These are phyloP conservation scores for Tremellales sp. DNA, from an alignment of 1,284 basidiomycete genomes.

Conservation along the genomic window DNA sequence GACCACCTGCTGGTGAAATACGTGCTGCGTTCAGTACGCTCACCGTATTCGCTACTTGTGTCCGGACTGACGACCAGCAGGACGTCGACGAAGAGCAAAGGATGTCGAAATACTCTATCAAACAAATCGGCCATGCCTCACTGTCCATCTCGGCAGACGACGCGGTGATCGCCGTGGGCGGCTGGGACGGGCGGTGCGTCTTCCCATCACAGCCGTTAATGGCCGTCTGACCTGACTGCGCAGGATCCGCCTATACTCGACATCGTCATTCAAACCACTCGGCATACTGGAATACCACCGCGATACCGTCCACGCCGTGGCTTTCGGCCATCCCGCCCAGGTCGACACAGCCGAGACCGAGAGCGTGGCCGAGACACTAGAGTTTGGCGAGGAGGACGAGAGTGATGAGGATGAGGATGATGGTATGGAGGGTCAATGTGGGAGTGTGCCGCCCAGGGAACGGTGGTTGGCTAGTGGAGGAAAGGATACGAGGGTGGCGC, in stretches of 20 bases:
- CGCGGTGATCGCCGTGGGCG: conserved; percentile 71
- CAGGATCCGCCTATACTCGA: conserved; percentile 73
- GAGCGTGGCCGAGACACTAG: conserved; percentile 8
- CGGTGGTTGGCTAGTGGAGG: conserved; percentile 70
- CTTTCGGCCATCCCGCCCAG: conserved; percentile 55
- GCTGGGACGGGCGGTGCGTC: conserved; percentile 81
- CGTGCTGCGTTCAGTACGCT: too few species aligned
- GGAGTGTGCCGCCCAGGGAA: conserved; percentile 46
- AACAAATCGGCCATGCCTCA: conserved; percentile 70
- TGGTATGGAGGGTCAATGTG: conserved; percentile 46
- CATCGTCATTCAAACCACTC: conserved; percentile 67
- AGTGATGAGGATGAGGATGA: conserved; percentile 54
- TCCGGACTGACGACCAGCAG: too few species aligned
- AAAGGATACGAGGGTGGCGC: conserved; percentile 68
- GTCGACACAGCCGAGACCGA: not conserved
- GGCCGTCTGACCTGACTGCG: not conserved
- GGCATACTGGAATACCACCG: conserved; percentile 77
- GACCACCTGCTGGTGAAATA: conserved; percentile 74
- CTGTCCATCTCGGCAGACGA: conserved; percentile 71
- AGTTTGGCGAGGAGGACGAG: conserved; percentile 16
- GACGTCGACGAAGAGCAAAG: conserved; percentile 3
- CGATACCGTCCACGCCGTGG: conserved; percentile 62
- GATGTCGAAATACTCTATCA: conserved; percentile 52
- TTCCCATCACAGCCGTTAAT: not conserved
- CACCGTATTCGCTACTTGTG: too few species aligned